Evolutionary conservation across 345 rosid genomes (phyloP).

Genomic region (Gossypium australe): DNA sequence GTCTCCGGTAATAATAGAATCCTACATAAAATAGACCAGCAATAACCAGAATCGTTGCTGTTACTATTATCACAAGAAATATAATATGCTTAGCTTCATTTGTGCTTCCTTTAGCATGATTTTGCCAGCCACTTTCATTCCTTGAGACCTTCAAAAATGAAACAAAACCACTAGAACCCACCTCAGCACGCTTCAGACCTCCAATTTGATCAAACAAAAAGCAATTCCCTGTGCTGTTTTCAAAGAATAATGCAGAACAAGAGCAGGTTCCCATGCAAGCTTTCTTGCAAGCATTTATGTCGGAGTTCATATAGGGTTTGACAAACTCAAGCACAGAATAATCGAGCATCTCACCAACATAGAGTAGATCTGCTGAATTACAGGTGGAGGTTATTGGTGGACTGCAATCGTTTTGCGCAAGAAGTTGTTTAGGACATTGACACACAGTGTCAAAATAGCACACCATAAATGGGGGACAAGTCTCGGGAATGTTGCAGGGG

Average conservation of each 20-base stretch:
- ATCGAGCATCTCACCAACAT: constrained; percentile 41
- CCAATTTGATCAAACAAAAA: constrained; percentile 48
- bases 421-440: constrained; percentile 29
- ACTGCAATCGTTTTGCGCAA: constrained; percentile 18
- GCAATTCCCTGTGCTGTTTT: constrained; percentile 34
- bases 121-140: not conserved
- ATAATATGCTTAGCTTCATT: constrained; percentile 7
- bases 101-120: not conserved
- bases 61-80: constrained; percentile 17
- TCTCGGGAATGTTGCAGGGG: constrained; percentile 38
- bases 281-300: constrained; percentile 33
- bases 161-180: constrained; percentile 27
- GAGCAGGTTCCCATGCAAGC: constrained; percentile 49
- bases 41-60: constrained; percentile 26
- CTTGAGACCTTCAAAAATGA: constrained; percentile 34
- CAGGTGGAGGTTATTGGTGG: constrained; percentile 30
- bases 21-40: constrained; percentile 35
- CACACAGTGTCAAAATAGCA: constrained; percentile 35
- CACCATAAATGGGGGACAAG: constrained; percentile 26
- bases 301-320: constrained; percentile 26
- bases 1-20: constrained; percentile 23
- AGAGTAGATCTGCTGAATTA: constrained; percentile 17
- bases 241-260: constrained; percentile 43
- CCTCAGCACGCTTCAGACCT: constrained; percentile 29
- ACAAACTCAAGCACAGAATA: constrained; percentile 45